phyloP scores from a whole-genome alignment of 1,284 basidiomycete genomes.

The Rhodotorula mucilaginosa region DNA sequence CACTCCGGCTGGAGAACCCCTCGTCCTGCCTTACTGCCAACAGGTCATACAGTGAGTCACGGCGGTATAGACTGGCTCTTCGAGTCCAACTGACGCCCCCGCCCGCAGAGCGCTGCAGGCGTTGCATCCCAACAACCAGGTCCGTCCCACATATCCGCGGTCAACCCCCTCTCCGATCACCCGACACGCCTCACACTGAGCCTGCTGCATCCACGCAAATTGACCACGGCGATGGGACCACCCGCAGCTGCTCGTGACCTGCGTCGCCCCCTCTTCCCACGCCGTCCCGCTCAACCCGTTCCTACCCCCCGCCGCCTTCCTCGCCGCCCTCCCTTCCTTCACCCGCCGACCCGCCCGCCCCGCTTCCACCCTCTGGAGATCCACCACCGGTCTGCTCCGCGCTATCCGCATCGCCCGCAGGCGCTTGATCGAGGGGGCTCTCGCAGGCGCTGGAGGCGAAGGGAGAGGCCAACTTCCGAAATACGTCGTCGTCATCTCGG shows the following conservation, averaged over 20 bases:
- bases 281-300: conserved; percentile 34
- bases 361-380: conserved; percentile 34
- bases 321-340: conserved; percentile 29
- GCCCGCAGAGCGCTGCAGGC: conserved; percentile 17
- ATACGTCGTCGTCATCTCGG: conserved; percentile 38
- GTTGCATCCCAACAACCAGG: conserved; percentile 27
- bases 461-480: conserved; percentile 30
- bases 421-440: conserved; percentile 25
- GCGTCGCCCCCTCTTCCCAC: conserved; percentile 27
- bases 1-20: not conserved
- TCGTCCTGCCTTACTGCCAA: conserved; percentile 19
- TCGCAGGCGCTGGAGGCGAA: conserved; percentile 29
- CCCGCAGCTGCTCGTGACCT: conserved; percentile 33
- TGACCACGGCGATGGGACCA: not conserved
- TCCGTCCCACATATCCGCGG: conserved; percentile 1
- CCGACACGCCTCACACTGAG: not conserved
- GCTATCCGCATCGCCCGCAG: conserved; percentile 34
- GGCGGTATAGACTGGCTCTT: no score
- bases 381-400: conserved; percentile 27
- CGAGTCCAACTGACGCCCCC: not conserved
- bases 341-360: conserved; percentile 31
- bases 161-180: not conserved
- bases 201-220: not conserved
- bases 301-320: conserved; percentile 33
- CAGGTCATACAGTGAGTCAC: conserved; percentile 24